A percentile compares a stretch with the other conserved stretches of the same genome.
Evolutionary conservation across 768 basidiomycete species (phyloP).

Genomic region (Neoboletus magnificus): DNA sequence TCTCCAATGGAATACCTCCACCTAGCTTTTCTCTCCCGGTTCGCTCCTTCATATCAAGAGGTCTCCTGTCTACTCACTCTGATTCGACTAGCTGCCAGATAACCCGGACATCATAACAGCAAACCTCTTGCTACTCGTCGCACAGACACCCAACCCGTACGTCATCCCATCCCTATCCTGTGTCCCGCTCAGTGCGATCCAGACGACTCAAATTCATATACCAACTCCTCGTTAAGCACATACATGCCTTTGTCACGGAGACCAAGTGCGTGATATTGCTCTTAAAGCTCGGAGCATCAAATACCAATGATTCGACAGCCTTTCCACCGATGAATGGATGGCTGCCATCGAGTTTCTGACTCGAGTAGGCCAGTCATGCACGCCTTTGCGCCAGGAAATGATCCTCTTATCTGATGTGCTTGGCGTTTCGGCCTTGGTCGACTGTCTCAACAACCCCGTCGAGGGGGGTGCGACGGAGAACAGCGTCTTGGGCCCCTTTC

Average conservation of each 20-base stretch:
- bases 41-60: constrained; percentile 5
- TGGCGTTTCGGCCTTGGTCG: constrained; percentile 76
- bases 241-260: constrained; percentile 74
- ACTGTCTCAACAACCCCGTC: constrained; percentile 67
- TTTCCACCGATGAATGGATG: constrained; percentile 89
- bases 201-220: constrained; percentile 48
- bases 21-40: constrained; percentile 43
- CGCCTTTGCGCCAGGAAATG: constrained; percentile 70
- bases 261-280: constrained; percentile 43
- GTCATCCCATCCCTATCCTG: constrained; percentile 3
- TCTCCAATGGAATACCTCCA: constrained; percentile 39
- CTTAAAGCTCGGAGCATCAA: neutral
- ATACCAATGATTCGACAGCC: constrained; percentile 26
- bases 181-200: neutral
- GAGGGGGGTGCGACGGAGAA: constrained; percentile 63
- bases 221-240: constrained; percentile 54
- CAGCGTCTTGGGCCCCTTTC: constrained; percentile 81
- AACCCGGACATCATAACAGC: constrained; percentile 47
- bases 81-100: constrained; percentile 41
- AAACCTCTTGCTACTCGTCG: constrained; percentile 41
- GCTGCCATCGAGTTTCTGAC: constrained; percentile 76
- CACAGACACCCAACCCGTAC: constrained; percentile 39
- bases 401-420: constrained; percentile 83
- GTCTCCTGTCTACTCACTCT: neutral
- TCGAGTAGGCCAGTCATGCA: constrained; percentile 66